Evolutionary conservation across 106 monocot species (phyloP).

Genomic region (Iris macrosiphon): DNA sequence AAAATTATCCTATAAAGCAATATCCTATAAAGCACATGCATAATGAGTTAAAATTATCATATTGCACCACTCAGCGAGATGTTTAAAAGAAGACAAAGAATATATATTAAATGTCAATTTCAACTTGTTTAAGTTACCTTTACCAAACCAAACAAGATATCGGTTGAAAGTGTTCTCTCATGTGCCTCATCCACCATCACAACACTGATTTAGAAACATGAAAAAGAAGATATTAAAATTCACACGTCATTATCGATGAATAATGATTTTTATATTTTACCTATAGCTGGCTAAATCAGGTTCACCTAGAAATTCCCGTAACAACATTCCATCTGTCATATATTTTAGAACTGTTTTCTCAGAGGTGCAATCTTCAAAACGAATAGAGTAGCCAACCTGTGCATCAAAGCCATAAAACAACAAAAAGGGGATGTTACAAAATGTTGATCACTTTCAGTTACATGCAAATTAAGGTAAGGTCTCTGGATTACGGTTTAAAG

Average conservation of each 20-base stretch:
- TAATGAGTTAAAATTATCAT: too few species aligned
- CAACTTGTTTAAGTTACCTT: conserved; percentile 3
- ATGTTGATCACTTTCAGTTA: not conserved
- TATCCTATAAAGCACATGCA: too few species aligned
- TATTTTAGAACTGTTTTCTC: conserved; percentile 90
- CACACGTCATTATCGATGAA: too few species aligned
- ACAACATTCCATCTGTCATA: conserved; percentile 94
- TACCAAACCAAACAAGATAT: conserved; percentile 18
- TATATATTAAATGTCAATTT: too few species aligned
- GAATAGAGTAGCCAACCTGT: conserved; percentile 96
- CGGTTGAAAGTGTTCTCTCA: conserved; percentile 34
- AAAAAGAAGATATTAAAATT: too few species aligned
- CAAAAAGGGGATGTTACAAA: too few species aligned
- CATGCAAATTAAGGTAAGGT: not conserved
- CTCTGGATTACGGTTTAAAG: not conserved
- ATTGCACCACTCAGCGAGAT: not conserved
- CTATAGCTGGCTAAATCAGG: conserved; percentile 93
- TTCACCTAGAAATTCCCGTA: conserved; percentile 95
- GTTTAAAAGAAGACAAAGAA: too few species aligned
- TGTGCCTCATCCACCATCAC: conserved; percentile 92
- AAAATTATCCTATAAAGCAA: too few species aligned
- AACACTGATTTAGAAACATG: too few species aligned
- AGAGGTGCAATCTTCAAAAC: conserved; percentile 97
- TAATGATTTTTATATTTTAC: conserved; percentile 16
- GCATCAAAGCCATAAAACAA: not conserved